Base-by-base conservation (phyloP, 208 protist species). In the Leishmania mexicana region DNA sequence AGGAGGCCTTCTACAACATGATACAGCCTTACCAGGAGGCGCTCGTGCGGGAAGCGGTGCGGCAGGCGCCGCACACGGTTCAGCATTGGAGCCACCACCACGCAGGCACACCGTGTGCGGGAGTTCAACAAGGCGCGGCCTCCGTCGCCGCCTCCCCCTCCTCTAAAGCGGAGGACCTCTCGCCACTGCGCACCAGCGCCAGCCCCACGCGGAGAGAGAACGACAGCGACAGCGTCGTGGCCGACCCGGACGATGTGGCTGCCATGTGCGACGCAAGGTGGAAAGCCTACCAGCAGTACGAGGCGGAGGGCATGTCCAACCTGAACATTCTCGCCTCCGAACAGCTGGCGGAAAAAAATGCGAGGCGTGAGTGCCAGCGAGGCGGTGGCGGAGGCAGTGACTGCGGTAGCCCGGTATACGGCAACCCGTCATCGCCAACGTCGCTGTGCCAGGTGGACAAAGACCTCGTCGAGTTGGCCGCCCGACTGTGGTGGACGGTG, bases 1-100 rank as follows among this genome's bases (percentile, higher is more conserved):
- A 97, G 80, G 92, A 97, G 78, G 83, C 80, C 19, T 97, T 97
- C 76, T 97, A 97, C 81, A 84, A 90, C 75, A 90, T 86, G 74
- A 83, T 97, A 6, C 85, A 75, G 28, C 86, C 86, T 28, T 92
- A 92, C 47, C 94, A 97, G 72, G 82, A 91, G 35, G 81, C 79
- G 42, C 78, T 94, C 28, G 84, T 91, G 67, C 83, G 81, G 11
- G 72, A 82, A 8, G 89, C 87, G 5, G 84, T 92, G 64, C 83
- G 87, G 19, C 81, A 85, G 79, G 84, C 83, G n/a, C 80, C 76
- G 15, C 80, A 83, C 67, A 83, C 77, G 1, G 72, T 89, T 2
- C 62, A 81, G 62, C 83, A 84, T 58, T 81, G 79, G 81, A 53
- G 38, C 57, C 76, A 75, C 58, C 60, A 82, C 15, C 62, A 79